phyloP scores from a whole-genome alignment of 192 early-diverging fungal genomes.

The Chytriomyces hyalinus region DNA sequence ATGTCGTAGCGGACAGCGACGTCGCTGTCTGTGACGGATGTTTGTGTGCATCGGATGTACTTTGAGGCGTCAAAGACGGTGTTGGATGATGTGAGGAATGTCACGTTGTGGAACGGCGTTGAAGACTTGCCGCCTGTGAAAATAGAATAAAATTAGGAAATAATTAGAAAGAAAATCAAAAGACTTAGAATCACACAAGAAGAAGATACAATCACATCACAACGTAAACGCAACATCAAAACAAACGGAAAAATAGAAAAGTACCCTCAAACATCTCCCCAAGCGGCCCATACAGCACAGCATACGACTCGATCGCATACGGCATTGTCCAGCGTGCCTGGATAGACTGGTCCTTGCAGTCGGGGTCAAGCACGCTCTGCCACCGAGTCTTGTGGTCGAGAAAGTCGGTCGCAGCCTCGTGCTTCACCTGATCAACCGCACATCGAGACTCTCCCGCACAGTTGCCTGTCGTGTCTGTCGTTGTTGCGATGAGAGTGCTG shows the following conservation, averaged over 20 bases:
- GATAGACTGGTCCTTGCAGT: slow-evolving; percentile 6
- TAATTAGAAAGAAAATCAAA: background rate
- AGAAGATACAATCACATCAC: too few relatives aligned
- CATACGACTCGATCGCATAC: background rate
- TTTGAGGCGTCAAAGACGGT: background rate
- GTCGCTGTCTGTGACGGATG: background rate
- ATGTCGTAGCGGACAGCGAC: background rate
- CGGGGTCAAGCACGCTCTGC: slow-evolving; percentile 14
- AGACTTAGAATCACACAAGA: background rate
- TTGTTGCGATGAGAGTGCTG: background rate
- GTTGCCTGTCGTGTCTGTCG: background rate
- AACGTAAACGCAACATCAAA: too few relatives aligned
- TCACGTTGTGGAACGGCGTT: background rate
- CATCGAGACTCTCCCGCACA: slow-evolving; percentile 4
- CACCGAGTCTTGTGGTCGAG: background rate
- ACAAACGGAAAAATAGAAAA: too few relatives aligned
- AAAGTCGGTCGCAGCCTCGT: background rate
- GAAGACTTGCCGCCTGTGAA: background rate
- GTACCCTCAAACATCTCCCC: background rate
- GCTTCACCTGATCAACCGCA: background rate
- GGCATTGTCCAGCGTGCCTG: background rate
- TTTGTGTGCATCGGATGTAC: background rate
- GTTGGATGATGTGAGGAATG: background rate
- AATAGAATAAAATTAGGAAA: background rate
- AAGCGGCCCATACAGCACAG: background rate